Base-by-base conservation (phyloP, 2,329 filamentous ascomycete genomes). In the Ustulina deusta region DNA sequence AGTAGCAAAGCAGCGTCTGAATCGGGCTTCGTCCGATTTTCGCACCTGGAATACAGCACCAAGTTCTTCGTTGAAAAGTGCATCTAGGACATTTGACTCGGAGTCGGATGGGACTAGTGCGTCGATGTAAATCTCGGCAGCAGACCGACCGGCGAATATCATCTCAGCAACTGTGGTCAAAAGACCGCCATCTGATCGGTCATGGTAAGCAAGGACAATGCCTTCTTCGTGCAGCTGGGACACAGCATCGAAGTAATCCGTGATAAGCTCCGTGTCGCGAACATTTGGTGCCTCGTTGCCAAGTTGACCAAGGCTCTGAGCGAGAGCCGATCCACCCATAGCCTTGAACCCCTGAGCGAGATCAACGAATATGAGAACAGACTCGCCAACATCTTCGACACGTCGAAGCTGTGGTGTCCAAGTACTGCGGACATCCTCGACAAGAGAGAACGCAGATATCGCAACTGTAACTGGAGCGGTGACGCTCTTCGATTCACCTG, bases 131-230 rank as follows among this genome's bases (percentile, higher is more conserved):
- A 98, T 85, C 73, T 97, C 92, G 34, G 93, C 87, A 69, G 95
- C 96, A 75, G 93, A 97, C 63, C 94, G 91, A 32, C 96, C 96
- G 36, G 96, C 95, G 78, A 98, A 98, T 89, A 97, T 97, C 96
- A 98, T 98, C 81, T 99, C 96, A 2, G 90, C 93, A 38, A 98
- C 82, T 82, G 72, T 92, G 88, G 2, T 91, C 81, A 74, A 88
- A 84, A 73, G 68, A 42, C 71, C 68, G 42, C 71, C 68, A 44
- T 71, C 68, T 15, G 69, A 70, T 40, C 65, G 55, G 46, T 71
- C 71, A 32, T 74, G 71, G 29, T 69, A 72, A 6, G 71, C 69
- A 25, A 69, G 62, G 17, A 73, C 62, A 34, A 72, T 55, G n/a
- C 81, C 49, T 82, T 81, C 84, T 80, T 86, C 82, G 75, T 90